Evolutionary conservation across 2,329 filamentous ascomycete species (phyloP), one percentile per base, ranked within the genome.

Genomic region (Ceratocystis smalleyi): DNA sequence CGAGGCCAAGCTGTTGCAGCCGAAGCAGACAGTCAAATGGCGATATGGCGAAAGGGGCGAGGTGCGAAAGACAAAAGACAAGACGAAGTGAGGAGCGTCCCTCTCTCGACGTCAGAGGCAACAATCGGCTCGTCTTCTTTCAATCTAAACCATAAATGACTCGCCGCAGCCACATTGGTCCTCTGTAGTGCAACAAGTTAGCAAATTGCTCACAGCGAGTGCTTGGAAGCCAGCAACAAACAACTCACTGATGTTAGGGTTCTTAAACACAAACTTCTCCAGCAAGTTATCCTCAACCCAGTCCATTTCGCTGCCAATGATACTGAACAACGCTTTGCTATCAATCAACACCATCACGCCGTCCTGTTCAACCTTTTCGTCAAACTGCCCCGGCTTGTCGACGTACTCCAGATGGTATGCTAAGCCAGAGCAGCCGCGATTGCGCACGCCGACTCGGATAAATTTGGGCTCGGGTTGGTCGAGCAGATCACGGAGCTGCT

Each of bases 281-380:
- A 87, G 95, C 68, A 99, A 77, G 77, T 95, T 96, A 71, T 97
- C 94, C 76, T 97, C 91, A 10, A 92, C 81, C 91, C 92, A 99
- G 72, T 99, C 94, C 94, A 99, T 99, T 77, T 97, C 92, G 72
- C 88, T 96, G 4, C 94, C 94, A 70, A 99, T 96, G 63, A 99
- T 97, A 75, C 92, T 97, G 73, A 99, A 91, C 61, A 99, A 77
- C 51, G 94, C 94, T 78, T 96, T 97, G 79, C 89, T 95, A 74
- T 99, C 94, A 65, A 99, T 94, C 73, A 97, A 74, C 43, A 99
- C 92, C 75, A 89, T 92, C 65, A 99, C 92, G 0, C 92, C 94
- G 71, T 97, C 94, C 73, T 99, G 94, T 72, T 95, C 91, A 1
- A 99, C 90, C 62, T 86, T 81, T 75, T 99, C 94, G 71, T 99